Evolutionary conservation across 306 rosid genomes (phyloP), one percentile per base, ranked within the genome.

Genomic region (Pterocarpus macrocarpus): DNA sequence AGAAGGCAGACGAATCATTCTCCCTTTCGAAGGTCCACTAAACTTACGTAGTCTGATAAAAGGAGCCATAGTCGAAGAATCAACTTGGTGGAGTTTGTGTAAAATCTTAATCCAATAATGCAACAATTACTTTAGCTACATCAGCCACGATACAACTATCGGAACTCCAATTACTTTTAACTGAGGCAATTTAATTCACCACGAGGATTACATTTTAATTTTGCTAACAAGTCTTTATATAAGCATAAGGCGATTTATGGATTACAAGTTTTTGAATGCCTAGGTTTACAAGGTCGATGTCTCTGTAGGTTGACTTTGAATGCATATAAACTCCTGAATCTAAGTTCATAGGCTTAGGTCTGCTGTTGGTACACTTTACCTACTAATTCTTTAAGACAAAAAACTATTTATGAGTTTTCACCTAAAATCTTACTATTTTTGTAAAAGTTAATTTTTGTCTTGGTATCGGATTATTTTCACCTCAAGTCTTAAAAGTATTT

Each of bases 11-110:
- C 8, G 81, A 77, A 66, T 85, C 64, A 76, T 75, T 79, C 79
- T 62, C 67, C 70, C 58, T 62, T 63, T 63, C 43, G 33, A 73
- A 84, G 87, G 87, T 84, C 85, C 88, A 85, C 84, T 22, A 63
- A 44, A 53, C 49, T 66, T 62, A 58, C 75, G 35, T 45, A 53
- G 64, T 15, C 17, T 58, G 61, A 78, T 66, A n/a, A 64, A 79
- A 64, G 45, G 36, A 12, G 30, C 55, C 73, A 71, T 11, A 63
- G 14, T 71, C 9, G 32, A 59, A 36, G 74, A 81, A 81, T 81
- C 83, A 69, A 72, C 65, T 73, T 68, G 71, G 43, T 30, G 41
- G 57, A 43, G 8, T 35, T 34, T 78, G 71, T 76, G 71, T 77
- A 22, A 22, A 32, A 64, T 70, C 65, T 43, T 72, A 7, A 9